Evolutionary conservation across 2,329 filamentous ascomycete genomes (phyloP), one percentile per base, ranked within the genome.

Genomic region (Bretziella fagacearum): DNA sequence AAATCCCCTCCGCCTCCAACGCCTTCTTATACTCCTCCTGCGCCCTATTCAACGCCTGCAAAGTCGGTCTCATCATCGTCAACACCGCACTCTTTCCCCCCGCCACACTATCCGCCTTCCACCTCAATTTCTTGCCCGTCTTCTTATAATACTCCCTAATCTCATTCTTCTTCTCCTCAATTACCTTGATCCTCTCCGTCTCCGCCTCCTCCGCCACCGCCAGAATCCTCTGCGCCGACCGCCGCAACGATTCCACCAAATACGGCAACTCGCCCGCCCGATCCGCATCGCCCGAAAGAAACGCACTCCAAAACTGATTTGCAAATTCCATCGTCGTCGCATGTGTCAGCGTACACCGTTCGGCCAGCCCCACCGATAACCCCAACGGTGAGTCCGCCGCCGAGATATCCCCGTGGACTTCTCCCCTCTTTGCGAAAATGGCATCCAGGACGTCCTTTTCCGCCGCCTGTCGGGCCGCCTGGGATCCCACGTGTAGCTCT

Each of bases 301-400:
- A 98, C 0, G 87, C 78, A 27, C 76, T 73, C 89, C 89, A 98
- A 65, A 98, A 98, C 60, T 96, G 93, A 56, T 89, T 84, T n/a
- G 98, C 67, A 57, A 96, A 98, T 58, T 98, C 91, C 30, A 84
- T 81, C 0, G 85, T 93, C 0, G 91, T 98, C 46, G 87, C 87
- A 59, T 96, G 86, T 0, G 89, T 94, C 47, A 77, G 62, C 33
- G 63, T 64, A 54, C 74, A 77, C 47, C 73, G 73, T 36, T 77
- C 68, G 3, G 73, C 65, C 17, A 81, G 65, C 1, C 72, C 67
- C 1, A 64, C 56, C 3, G 79, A 65, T 2, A 66, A 56, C 20
- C 69, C 66, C 76, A 69, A 81, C 54, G 62, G 71, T 44, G 59
- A 69, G 54, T 49, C 48, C 56, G 62, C 64, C 55, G 65, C 73